Base-by-base conservation (phyloP, 768 basidiomycete species). In the Leccinum subgranulosum region DNA sequence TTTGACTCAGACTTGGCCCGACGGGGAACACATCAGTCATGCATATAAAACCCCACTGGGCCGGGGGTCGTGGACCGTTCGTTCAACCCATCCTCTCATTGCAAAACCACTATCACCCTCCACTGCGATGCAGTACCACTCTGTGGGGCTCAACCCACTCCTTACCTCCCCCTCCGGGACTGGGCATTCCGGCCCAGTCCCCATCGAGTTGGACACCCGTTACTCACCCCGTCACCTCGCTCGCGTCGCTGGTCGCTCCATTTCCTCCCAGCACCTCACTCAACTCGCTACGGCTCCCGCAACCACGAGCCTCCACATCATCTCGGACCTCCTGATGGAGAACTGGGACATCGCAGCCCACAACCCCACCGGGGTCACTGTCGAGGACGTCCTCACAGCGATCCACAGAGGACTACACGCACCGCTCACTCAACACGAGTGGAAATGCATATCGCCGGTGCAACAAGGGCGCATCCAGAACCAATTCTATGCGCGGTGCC, bases 191-290 rank as follows among this genome's bases (percentile, higher is more conserved):
- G 54, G 14, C 27, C 60, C 57, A n/a, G 57, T 63, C 49, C 67
- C 64, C 10, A 56, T 84, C 36, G 57, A 76, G 15, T 85, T 84
- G 84, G 83, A 85, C 64, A 46, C 81, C 46, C 78, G 81, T 36
- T 69, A 74, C 53, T 29, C 73, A n/a, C 81, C 82, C 9, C 68
- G 9, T 56, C 71, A 41, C 27, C 27, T 51, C 4, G 70, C 65
- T 48, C 53, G 57, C 55, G 39, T 69, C 3, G 51, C 56, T 4
- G 60, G 55, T 6, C 53, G 53, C 6, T 11, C 29, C 15, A 45
- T 59, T 4, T 59, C 64, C 6, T 4, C 50, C 53, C 33, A 57
- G 17, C 69, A 78, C 17, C 72, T 83, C 48, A 59, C 66, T 3
- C 74, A 77, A 49, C 69, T 60, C 50, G 84, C 80, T 3, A 83